phyloP scores from a whole-genome alignment of 164 flowering plant species.

The Santalum album region DNA sequence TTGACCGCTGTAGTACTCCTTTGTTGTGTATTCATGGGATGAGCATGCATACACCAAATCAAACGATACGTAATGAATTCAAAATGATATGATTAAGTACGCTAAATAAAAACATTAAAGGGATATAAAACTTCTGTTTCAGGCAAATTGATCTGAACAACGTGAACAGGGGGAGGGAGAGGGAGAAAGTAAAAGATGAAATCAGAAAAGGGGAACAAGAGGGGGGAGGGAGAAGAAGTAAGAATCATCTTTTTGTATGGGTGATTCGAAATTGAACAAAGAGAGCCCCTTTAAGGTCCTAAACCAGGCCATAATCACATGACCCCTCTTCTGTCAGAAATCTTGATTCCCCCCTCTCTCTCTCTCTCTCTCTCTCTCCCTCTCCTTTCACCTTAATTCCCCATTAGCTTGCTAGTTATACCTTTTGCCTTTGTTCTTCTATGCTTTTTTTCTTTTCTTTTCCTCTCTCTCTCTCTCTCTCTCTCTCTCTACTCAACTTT shows the following conservation, averaged over 20 bases:
- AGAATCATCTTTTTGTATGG: conserved; percentile 46
- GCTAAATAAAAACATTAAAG: no score
- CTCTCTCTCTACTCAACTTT: conserved; percentile 34
- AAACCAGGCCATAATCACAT: conserved; percentile 41
- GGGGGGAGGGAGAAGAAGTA: conserved; percentile 18
- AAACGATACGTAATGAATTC: no score
- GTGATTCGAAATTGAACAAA: conserved; percentile 38
- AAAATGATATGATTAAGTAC: no score
- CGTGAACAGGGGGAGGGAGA: no score
- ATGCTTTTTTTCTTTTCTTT: conserved; percentile 9
- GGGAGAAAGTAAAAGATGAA: no score
- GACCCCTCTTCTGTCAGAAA: conserved; percentile 26
- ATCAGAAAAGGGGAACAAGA: conserved; percentile 12
- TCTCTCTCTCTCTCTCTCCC: conserved; percentile 8
- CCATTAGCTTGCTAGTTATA: background rate
- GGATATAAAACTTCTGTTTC: no score
- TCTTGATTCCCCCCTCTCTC: conserved; percentile 5
- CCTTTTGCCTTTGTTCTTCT: conserved; percentile 47
- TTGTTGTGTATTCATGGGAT: no score
- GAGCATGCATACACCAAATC: no score
- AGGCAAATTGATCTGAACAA: no score
- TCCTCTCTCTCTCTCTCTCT: conserved; percentile 18
- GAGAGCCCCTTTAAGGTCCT: conserved; percentile 10
- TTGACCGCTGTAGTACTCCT: no score
- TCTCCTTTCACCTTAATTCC: background rate